These are phyloP conservation scores for Plenodomus tracheiphilus DNA, from an alignment of 2,329 filamentous ascomycete genomes.

Conservation along the genomic window DNA sequence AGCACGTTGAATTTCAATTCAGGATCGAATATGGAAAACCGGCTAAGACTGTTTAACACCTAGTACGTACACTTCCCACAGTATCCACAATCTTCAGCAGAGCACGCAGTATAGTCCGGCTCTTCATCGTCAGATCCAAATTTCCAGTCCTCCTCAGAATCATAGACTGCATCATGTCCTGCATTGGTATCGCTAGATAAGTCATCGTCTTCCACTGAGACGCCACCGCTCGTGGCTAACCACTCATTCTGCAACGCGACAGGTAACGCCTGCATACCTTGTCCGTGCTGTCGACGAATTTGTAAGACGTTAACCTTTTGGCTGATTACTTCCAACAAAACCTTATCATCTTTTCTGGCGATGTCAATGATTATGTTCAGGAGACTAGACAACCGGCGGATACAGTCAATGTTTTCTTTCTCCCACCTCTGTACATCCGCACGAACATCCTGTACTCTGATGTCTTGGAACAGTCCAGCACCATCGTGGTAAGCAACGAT, in stretches of 20 bases:
- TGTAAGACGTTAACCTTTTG: slow-evolving; percentile 37
- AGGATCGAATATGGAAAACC: too few relatives aligned
- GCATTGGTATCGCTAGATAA: neutral
- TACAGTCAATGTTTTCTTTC: slow-evolving; percentile 35
- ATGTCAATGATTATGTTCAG: slow-evolving; percentile 37
- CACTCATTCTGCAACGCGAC: slow-evolving; percentile 9
- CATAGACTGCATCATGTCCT: neutral
- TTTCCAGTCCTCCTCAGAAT: slow-evolving; percentile 12
- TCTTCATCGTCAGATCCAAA: slow-evolving; percentile 25
- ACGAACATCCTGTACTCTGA: slow-evolving; percentile 45
- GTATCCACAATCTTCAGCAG: slow-evolving; percentile 41
- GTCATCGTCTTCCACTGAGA: slow-evolving; percentile 2
- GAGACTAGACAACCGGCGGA: slow-evolving; percentile 32
- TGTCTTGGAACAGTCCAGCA: slow-evolving; percentile 49
- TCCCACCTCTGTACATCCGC: slow-evolving; percentile 50
- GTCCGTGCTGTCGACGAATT: slow-evolving; percentile 36
- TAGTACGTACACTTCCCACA: slow-evolving; percentile 43
- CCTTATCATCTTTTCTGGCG: slow-evolving; percentile 18
- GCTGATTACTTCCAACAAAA: slow-evolving; percentile 41
- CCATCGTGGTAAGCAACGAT: slow-evolving; percentile 55
- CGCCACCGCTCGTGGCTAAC: slow-evolving; percentile 3
- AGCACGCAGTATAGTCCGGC: slow-evolving; percentile 44
- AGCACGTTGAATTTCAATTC: too few relatives aligned
- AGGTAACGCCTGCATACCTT: slow-evolving; percentile 30
- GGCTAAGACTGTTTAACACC: too few relatives aligned